A percentile compares a stretch with the other conserved stretches of the same genome.
phyloP scores from a whole-genome alignment of 306 rosid species.

The Crotalaria pallida region DNA sequence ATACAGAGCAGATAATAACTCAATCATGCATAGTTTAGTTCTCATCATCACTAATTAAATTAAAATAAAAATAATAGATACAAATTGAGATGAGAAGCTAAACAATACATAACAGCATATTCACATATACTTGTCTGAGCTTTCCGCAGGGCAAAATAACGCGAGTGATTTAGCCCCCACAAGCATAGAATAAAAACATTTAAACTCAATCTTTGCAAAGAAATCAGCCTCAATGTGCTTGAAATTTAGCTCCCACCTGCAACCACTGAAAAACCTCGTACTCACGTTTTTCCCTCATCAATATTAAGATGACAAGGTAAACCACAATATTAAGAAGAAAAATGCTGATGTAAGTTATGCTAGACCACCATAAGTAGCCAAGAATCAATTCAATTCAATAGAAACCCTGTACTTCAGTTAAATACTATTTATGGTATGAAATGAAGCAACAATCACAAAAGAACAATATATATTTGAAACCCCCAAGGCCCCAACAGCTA shows the following conservation, averaged over 20 bases:
- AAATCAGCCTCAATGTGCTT: conserved; percentile 15
- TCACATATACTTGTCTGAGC: conserved; percentile 45
- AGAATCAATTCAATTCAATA: neutral
- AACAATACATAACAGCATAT: conserved; percentile 49
- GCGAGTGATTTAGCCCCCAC: conserved; percentile 32
- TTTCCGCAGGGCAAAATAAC: conserved; percentile 32
- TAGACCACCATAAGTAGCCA: conserved; percentile 9
- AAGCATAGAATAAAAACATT: conserved; percentile 35
- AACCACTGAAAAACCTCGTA: conserved; percentile 49
- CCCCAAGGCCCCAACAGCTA: neutral
- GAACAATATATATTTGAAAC: conserved; percentile 15
- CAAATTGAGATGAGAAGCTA: conserved; percentile 57
- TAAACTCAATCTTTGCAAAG: conserved; percentile 17
- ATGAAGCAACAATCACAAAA: neutral
- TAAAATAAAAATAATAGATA: conserved; percentile 31
- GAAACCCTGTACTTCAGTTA: neutral
- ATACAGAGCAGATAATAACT: conserved; percentile 30
- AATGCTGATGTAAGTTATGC: neutral
- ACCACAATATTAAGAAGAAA: neutral
- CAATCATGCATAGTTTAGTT: conserved; percentile 41
- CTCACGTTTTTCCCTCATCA: conserved; percentile 30
- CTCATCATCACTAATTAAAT: conserved; percentile 42
- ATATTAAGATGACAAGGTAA: conserved; percentile 19
- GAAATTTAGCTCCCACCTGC: conserved; percentile 69
- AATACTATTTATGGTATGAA: neutral